phyloP scores from a whole-genome alignment of 352 stramenopile genomes.

The Salisapilia sapeloensis region DNA sequence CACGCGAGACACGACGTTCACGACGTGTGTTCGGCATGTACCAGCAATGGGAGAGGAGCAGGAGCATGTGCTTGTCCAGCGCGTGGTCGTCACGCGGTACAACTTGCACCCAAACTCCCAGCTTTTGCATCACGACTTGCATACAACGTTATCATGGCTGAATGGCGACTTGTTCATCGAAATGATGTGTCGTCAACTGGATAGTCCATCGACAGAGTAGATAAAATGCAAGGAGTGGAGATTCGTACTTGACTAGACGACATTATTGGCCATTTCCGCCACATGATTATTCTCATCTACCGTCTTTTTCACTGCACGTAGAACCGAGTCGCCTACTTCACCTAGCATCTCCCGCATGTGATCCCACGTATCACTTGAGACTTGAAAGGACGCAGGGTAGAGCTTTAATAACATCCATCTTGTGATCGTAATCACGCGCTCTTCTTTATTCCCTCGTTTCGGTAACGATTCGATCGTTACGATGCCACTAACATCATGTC shows the following conservation, averaged over 20 bases:
- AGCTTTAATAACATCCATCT: constrained; percentile 6
- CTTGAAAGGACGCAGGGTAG: no score
- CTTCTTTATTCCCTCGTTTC: no score
- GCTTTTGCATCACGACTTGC: constrained; percentile 15
- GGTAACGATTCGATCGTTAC: constrained; percentile 14
- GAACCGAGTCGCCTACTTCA: no score
- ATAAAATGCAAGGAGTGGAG: no score
- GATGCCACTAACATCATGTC: constrained; percentile 11
- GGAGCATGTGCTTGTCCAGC: constrained; percentile 13
- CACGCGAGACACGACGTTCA: neutral
- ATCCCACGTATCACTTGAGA: no score
- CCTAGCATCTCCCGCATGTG: no score
- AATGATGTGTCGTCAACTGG: constrained; percentile 26
- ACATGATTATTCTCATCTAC: no score
- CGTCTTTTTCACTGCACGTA: no score
- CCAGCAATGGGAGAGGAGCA: constrained; percentile 7
- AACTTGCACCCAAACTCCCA: constrained; percentile 22
- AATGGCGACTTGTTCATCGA: constrained; percentile 30
- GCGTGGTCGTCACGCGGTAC: constrained; percentile 22
- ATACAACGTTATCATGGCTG: constrained; percentile 16
- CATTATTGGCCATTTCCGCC: no score
- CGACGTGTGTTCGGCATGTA: constrained; percentile 2
- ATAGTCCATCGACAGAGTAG: no score
- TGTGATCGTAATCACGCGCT: constrained; percentile 6
- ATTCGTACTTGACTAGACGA: no score